Evolutionary conservation across 2,329 filamentous ascomycete genomes (phyloP).

Genomic region (Alternaria arbusti): DNA sequence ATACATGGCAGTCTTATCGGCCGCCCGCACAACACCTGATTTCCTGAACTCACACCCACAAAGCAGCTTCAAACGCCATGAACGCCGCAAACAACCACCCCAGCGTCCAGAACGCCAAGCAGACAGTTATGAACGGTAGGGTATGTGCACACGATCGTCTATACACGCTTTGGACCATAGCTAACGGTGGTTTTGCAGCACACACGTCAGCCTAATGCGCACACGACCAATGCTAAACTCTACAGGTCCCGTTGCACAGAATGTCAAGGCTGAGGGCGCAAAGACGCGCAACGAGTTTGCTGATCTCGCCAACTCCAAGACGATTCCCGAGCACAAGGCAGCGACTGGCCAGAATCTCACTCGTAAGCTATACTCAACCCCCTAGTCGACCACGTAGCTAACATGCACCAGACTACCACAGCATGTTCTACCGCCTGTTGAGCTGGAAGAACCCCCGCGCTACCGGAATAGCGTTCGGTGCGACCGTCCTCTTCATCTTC

Average conservation of each 20-base stretch:
- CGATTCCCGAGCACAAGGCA: constrained; percentile 60
- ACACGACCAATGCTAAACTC: constrained; percentile 34
- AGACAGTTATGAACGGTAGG: constrained; percentile 54
- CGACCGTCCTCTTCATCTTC: constrained; percentile 65
- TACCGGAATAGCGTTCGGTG: constrained; percentile 65
- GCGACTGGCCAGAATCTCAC: constrained; percentile 68
- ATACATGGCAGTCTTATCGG: constrained; percentile 48
- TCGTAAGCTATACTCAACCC: constrained; percentile 51
- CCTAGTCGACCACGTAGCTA: constrained; percentile 9
- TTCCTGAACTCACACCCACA: constrained; percentile 39
- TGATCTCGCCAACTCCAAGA: constrained; percentile 62
- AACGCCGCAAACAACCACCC: constrained; percentile 58
- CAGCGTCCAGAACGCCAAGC: constrained; percentile 55
- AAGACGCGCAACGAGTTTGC: constrained; percentile 65
- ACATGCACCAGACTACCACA: constrained; percentile 64
- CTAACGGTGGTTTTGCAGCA: constrained; percentile 41
- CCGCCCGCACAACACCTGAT: constrained; percentile 39
- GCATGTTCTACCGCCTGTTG: constrained; percentile 69
- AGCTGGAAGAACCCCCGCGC: constrained; percentile 72
- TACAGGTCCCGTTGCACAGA: constrained; percentile 62
- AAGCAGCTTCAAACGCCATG: constrained; percentile 58
- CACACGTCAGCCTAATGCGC: constrained; percentile 29
- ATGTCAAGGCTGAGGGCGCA: constrained; percentile 62
- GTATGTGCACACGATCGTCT: constrained; percentile 35
- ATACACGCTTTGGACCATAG: constrained; percentile 8